Evolutionary conservation across 2,329 filamentous ascomycete genomes (phyloP).

Genomic region (Aspergillus ochraceoroseus): DNA sequence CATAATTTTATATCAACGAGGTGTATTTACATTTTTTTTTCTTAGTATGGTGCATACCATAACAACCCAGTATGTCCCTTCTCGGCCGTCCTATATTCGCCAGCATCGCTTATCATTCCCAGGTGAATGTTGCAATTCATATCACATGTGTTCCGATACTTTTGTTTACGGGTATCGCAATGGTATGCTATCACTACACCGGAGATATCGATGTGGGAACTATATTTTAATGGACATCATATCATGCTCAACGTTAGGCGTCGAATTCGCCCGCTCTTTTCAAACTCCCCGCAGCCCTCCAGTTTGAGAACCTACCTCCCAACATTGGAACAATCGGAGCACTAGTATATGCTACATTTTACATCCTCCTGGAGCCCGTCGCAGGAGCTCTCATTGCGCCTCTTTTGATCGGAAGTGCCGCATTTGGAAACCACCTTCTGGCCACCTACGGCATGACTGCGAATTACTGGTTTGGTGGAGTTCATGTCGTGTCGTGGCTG

Average conservation of each 20-base stretch:
- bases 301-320: slow-evolving; percentile 54
- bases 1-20: too few relatives aligned
- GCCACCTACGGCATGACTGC: slow-evolving; percentile 56
- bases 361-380: slow-evolving; percentile 89
- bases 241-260: slow-evolving; percentile 39
- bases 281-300: slow-evolving; percentile 51
- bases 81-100: slow-evolving; percentile 12
- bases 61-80: slow-evolving; percentile 53
- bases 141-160: slow-evolving; percentile 60
- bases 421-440: slow-evolving; percentile 69
- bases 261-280: slow-evolving; percentile 54
- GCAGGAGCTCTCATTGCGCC: slow-evolving; percentile 73
- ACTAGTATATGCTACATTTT: slow-evolving; percentile 67
- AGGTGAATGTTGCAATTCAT: slow-evolving; percentile 63
- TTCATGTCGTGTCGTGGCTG: slow-evolving; percentile 75
- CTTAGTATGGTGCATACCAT: slow-evolving; percentile 62
- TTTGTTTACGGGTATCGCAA: slow-evolving; percentile 54
- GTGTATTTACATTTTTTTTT: too few relatives aligned
- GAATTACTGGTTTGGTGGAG: slow-evolving; percentile 61
- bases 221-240: too few relatives aligned
- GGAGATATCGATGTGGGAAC: too few relatives aligned
- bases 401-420: slow-evolving; percentile 69
- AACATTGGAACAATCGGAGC: slow-evolving; percentile 56
- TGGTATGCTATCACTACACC: slow-evolving; percentile 44
- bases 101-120: slow-evolving; percentile 22